A percentile compares a stretch with the other conserved stretches of the same genome.
Evolutionary conservation across 2,329 filamentous ascomycete species (phyloP).

Genomic region (Verticillium klebahnii): DNA sequence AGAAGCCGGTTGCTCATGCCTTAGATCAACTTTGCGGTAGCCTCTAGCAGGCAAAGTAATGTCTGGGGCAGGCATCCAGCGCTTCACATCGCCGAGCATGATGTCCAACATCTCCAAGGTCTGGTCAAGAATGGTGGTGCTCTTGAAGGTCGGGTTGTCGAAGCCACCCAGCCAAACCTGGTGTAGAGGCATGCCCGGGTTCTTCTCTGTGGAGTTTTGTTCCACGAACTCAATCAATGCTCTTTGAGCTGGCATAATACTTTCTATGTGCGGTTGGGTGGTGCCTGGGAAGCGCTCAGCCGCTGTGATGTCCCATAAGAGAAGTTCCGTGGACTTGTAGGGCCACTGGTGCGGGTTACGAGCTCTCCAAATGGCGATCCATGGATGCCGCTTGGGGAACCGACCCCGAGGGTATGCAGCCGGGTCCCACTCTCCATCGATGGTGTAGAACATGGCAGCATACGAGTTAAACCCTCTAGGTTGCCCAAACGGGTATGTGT

Average conservation of each 20-base stretch:
- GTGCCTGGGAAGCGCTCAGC: neutral
- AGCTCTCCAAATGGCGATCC: slow-evolving; percentile 45
- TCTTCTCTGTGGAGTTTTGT: slow-evolving; percentile 22
- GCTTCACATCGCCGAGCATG: slow-evolving; percentile 25
- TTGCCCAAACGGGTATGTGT: slow-evolving; percentile 17
- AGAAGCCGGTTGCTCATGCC: slow-evolving; percentile 14
- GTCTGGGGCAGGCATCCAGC: slow-evolving; percentile 29
- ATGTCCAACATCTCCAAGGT: slow-evolving; percentile 32
- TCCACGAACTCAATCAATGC: slow-evolving; percentile 34
- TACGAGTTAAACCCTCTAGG: slow-evolving; percentile 26
- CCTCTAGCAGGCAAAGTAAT: slow-evolving; percentile 24
- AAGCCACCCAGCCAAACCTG: slow-evolving; percentile 42
- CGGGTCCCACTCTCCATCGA: slow-evolving; percentile 30
- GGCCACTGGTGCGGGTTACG: slow-evolving; percentile 27
- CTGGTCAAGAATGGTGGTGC: slow-evolving; percentile 32
- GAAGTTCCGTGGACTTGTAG: slow-evolving; percentile 36
- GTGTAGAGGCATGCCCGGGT: slow-evolving; percentile 26
- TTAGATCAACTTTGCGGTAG: slow-evolving; percentile 30
- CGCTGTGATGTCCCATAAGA: slow-evolving; percentile 48
- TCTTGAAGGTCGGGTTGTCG: slow-evolving; percentile 13
- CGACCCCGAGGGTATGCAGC: slow-evolving; percentile 10
- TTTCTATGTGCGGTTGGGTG: slow-evolving; percentile 2
- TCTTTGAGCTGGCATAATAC: slow-evolving; percentile 41
- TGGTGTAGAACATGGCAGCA: slow-evolving; percentile 46
- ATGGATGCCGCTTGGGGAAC: slow-evolving; percentile 36